Base-by-base conservation (phyloP, 495 filamentous ascomycete genomes). In the Pseudevernia furfuracea region DNA sequence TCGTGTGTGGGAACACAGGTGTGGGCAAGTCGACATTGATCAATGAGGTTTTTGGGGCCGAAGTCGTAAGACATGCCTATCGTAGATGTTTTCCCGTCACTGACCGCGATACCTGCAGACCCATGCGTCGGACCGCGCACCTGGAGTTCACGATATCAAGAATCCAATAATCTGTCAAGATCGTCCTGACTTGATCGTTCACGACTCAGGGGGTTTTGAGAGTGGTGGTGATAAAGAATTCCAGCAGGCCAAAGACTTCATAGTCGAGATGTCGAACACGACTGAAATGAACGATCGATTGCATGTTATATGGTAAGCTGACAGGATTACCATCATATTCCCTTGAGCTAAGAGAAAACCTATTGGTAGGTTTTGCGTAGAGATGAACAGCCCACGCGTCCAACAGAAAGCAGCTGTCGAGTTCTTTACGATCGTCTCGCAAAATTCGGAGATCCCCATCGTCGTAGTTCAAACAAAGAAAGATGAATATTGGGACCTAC, bases 11-110 rank as follows among this genome's bases (percentile, higher is more conserved):
- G 23, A 71, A 73, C 37, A 74, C 74, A 12, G 74, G 74, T 9
- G 71, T 73, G 15, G 74, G 74, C 30, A 75, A 75, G 46, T 75
- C 74, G 7, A 75, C 74, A 10, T 60, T 75, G 30, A 71, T 74
- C 60, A 75, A 74, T 52, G 69, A 73, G 60, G 71, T 73, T 14
- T 75, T 75, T 60, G 74, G 74, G 11, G 71, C 67, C 21, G 61
- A 68, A 52, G 67, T 74, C 34, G 61, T 55, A 55, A 63, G 61
- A 23, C 55, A n/a, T 36, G 21, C 43, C 6, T 17, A 25, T n/a
- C 36, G 5, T 15, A 63, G 34, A 52, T 61, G 19, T 6, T 28
- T n/a, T 43, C 46, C 37, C n/a, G 11, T 46, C 43, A 10, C 59
- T 25, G 38, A 28, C 43, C 43, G 43, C 43, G 43, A 46, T 46